Conservation (phyloP, 495 filamentous ascomycete genomes). For the Neurospora sp. region DNA sequence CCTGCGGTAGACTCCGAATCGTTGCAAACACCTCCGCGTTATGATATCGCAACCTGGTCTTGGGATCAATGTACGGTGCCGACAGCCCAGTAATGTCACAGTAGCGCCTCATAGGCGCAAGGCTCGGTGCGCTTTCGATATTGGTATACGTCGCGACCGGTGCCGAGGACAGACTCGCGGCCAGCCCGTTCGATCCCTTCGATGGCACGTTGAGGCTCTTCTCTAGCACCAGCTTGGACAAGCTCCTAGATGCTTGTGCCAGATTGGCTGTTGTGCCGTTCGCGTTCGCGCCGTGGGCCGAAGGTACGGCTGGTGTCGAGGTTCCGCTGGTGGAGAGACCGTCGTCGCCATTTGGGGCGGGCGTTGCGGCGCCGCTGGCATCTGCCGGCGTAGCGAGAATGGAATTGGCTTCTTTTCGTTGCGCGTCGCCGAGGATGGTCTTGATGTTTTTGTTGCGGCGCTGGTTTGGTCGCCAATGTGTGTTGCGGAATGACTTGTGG, state of each 20-base stretch:
- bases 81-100: slow-evolving; percentile 91
- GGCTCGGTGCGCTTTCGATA: slow-evolving; percentile 80
- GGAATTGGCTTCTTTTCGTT: slow-evolving; percentile 64
- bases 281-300: slow-evolving; percentile 13
- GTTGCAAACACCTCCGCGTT: slow-evolving; percentile 80
- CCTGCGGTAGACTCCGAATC: slow-evolving; percentile 65
- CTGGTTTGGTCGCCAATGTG: slow-evolving; percentile 79
- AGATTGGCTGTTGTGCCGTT: slow-evolving; percentile 45
- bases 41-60: slow-evolving; percentile 82
- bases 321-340: slow-evolving; percentile 46
- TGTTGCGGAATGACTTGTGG: slow-evolving; percentile 78
- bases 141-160: slow-evolving; percentile 87
- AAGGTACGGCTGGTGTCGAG: slow-evolving; percentile 48
- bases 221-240: slow-evolving; percentile 78
- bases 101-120: slow-evolving; percentile 70
- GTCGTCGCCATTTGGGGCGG: slow-evolving; percentile 37
- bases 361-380: slow-evolving; percentile 64
- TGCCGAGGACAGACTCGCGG: slow-evolving; percentile 33
- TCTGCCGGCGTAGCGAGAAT: slow-evolving; percentile 71
- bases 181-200: slow-evolving; percentile 20
- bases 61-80: slow-evolving; percentile 84
- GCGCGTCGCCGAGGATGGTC: slow-evolving; percentile 84
- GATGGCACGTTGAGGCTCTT: slow-evolving; percentile 35
- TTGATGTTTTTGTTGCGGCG: slow-evolving; percentile 98
- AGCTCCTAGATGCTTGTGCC: slow-evolving; percentile 70